Base-by-base conservation (phyloP, 2,329 filamentous ascomycete species). In the Fusarium irregulare region DNA sequence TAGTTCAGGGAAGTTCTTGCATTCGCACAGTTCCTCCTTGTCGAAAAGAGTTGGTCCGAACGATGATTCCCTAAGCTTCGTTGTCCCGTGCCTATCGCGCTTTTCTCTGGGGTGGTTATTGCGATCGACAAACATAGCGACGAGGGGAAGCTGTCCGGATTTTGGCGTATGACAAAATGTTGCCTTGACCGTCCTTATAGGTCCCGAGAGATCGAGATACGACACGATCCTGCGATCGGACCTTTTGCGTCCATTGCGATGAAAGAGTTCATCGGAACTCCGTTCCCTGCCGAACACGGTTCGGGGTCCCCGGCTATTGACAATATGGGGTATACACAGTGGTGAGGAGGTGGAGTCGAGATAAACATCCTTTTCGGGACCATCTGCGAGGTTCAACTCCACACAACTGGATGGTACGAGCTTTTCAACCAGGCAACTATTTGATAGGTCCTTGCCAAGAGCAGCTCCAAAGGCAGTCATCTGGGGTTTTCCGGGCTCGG, bases 1-100 rank as follows among this genome's bases (percentile, higher is more conserved):
- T 8, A 13, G 7, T 5, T 21, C 20, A 20, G 41, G 41, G 0
- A 21, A 14, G 8, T 14, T 0, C 18, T 0, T 21, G n/a, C 40
- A 42, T 5, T 21, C n/a, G 20, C 40, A 42, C 18, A 9, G 10
- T 20, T 12, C 20, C 10, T n/a, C n/a, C 6, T 7, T 13, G 3
- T 27, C 44, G 16, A 13, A n/a, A 27, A 18, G 9, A 7, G 5
- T 12, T 13, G 18, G 23, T n/a, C 44, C 44, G 28, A 46, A 46
- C 7, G 44, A n/a, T 27, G 13, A 42, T 16, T 14, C 7, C n/a
- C 1, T 16, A 9, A 20, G n/a, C 23, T 42, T 9, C 12, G 4
- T 4, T 21, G 2, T 4, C 20, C 5, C n/a, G 2, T 18, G 14
- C 32, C 2, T 34, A 34, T 16, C 32, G 14, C 20, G 12, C 8